Evolutionary conservation across 805 yeast species (phyloP).

Genomic region (Saccharomycopsis lassenensis): DNA sequence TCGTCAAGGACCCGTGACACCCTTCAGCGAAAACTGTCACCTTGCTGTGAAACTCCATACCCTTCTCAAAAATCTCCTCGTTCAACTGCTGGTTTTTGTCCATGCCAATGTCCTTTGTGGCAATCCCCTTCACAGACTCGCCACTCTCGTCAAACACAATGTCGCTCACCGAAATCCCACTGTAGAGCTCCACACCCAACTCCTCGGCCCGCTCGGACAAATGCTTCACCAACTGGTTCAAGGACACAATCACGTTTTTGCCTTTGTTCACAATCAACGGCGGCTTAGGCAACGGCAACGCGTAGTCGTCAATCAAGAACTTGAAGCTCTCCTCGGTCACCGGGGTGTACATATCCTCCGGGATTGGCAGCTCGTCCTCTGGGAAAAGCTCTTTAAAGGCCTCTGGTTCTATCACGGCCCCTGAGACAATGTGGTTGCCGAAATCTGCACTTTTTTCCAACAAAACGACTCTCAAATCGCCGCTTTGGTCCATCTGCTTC

Average conservation of each 20-base stretch:
- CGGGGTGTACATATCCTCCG: slow-evolving; percentile 61
- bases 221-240: slow-evolving; percentile 71
- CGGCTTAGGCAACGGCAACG: slow-evolving; percentile 81
- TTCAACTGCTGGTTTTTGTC: slow-evolving; percentile 62
- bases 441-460: slow-evolving; percentile 88
- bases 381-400: slow-evolving; percentile 80
- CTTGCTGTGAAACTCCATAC: slow-evolving; percentile 93
- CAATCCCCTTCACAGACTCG: slow-evolving; percentile 69
- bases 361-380: slow-evolving; percentile 65
- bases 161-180: slow-evolving; percentile 80
- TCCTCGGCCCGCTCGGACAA: slow-evolving; percentile 85
- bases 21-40: slow-evolving; percentile 91
- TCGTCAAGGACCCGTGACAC: slow-evolving; percentile 92
- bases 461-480: slow-evolving; percentile 74
- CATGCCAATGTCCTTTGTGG: slow-evolving; percentile 89
- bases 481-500: slow-evolving; percentile 72
- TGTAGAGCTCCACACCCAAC: slow-evolving; percentile 86
- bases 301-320: slow-evolving; percentile 46
- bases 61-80: slow-evolving; percentile 81
- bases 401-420: slow-evolving; percentile 88
- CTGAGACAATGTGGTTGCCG: slow-evolving; percentile 87
- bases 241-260: slow-evolving; percentile 74
- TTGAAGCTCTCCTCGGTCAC: slow-evolving; percentile 71
- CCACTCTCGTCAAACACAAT: slow-evolving; percentile 48
- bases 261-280: slow-evolving; percentile 79